Evolutionary conservation across 768 basidiomycete genomes (phyloP), one percentile per base, ranked within the genome.

Genomic region (Agrocybe pediades): DNA sequence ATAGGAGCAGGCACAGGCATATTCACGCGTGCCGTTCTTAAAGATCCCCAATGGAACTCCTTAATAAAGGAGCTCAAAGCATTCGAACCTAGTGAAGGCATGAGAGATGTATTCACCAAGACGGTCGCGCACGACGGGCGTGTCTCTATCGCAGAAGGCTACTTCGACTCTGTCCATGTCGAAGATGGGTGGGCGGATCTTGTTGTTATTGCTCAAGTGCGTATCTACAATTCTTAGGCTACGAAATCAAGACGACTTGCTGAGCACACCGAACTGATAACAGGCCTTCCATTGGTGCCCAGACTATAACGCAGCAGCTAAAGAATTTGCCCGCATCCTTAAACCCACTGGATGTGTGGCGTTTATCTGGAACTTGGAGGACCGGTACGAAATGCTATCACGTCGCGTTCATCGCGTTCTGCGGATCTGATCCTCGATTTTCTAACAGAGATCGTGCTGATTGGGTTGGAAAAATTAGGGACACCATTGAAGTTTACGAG

Each of bases 271-370:
- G 53, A 20, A 66, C 9, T 42, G 1, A 2, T 9, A 23, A 21
- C 23, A 95, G 86, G 95, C 95, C 15, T 97, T 87, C 68, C 95
- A 98, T 73, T 98, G 95, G 95, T 90, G 90, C 57, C 88, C 87
- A 9, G 82, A 95, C 66, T 88, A 85, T 64, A 80, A 84, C 42
- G 75, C 73, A 48, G 92, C 95, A 0, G 78, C 83, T 17, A 70
- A 70, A 0, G 95, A 97, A 65, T 90, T 96, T 60, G 79, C 84
- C 7, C 83, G 92, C 26, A 83, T 95, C 58, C 77, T 97, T 45
- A 90, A 88, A 64, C 88, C 90, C 0, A 70, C 71, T n/a, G 92
- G 92, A 2, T 69, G 78, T 1, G 78, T 89, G 16, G 86, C 79
- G 5, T 77, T 92, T 51, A 84, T 95, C 43, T 98, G 95, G 95